Evolutionary conservation across 306 rosid species (phyloP).

Genomic region (Dryas drummondii): DNA sequence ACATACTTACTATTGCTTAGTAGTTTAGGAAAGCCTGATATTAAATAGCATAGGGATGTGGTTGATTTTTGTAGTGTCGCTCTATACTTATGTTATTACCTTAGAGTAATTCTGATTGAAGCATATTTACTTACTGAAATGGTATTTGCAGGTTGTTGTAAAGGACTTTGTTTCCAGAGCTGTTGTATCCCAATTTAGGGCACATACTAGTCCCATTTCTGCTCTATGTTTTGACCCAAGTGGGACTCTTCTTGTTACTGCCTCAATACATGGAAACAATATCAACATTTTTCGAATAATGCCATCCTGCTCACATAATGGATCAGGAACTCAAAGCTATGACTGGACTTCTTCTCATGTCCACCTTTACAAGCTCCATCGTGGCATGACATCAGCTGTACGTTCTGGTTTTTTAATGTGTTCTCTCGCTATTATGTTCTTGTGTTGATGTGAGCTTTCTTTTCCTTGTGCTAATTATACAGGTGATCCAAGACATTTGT

Average conservation of each 20-base stretch:
- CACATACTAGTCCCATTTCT: constrained; percentile 87
- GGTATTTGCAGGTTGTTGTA: constrained; percentile 70
- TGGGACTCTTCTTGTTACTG: constrained; percentile 87
- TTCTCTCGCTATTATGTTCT: constrained; percentile 27
- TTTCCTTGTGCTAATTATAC: constrained; percentile 29
- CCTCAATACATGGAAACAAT: constrained; percentile 85
- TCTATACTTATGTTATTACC: constrained; percentile 13
- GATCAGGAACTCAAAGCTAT: constrained; percentile 57
- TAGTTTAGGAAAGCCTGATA: not conserved
- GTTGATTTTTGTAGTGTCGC: constrained; percentile 5
- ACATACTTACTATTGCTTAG: not conserved
- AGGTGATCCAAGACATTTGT: constrained; percentile 93
- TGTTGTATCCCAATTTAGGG: constrained; percentile 80
- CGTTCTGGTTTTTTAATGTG: constrained; percentile 32
- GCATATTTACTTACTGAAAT: constrained; percentile 16
- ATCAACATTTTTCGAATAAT: constrained; percentile 81
- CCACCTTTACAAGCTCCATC: constrained; percentile 92
- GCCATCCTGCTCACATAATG: constrained; percentile 63
- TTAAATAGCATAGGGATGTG: not conserved
- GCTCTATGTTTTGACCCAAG: constrained; percentile 91
- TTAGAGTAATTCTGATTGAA: not conserved
- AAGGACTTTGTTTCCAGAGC: constrained; percentile 76
- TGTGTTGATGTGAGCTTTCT: constrained; percentile 26
- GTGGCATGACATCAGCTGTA: constrained; percentile 95
- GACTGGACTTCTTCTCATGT: constrained; percentile 76